Evolutionary conservation across 768 basidiomycete species (phyloP).

Genomic region (Multifurca ochricompacta): DNA sequence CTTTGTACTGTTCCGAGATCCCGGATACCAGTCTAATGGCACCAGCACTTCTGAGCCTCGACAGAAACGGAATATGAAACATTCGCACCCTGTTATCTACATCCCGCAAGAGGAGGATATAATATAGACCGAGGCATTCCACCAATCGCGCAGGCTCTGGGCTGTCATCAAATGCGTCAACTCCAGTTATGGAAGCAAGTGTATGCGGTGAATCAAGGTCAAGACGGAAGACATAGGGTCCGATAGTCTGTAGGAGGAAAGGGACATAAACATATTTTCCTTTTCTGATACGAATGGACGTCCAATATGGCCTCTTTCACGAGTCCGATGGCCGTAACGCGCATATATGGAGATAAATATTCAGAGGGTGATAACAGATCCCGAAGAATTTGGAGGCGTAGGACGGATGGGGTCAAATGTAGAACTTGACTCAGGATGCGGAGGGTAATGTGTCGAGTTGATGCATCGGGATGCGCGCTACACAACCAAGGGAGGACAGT

Average conservation of each 20-base stretch:
- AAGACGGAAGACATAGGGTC: constrained; percentile 49
- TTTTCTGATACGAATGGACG: constrained; percentile 30
- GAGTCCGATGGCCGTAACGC: constrained; percentile 58
- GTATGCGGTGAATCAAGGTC: constrained; percentile 49
- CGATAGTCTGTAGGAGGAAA: constrained; percentile 48
- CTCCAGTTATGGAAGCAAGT: constrained; percentile 27
- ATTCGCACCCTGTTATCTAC: constrained; percentile 42
- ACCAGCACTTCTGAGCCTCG: not conserved
- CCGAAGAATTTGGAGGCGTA: constrained; percentile 47
- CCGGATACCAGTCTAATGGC: constrained; percentile 28
- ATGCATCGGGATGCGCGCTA: constrained; percentile 52
- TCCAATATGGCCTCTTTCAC: constrained; percentile 61
- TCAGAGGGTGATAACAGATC: constrained; percentile 41
- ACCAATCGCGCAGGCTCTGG: constrained; percentile 54
- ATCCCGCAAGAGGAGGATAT: constrained; percentile 55
- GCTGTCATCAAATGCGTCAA: constrained; percentile 40
- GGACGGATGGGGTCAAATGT: constrained; percentile 36
- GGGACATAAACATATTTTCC: constrained; percentile 47
- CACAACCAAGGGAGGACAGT: constrained; percentile 48
- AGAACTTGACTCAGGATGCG: constrained; percentile 51
- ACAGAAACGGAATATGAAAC: not conserved
- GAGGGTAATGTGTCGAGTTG: constrained; percentile 51
- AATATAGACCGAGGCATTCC: constrained; percentile 63
- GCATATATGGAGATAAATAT: constrained; percentile 54
- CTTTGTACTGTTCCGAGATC: constrained; percentile 14